Evolutionary conservation across 2,329 filamentous ascomycete genomes (phyloP).

Genomic region (Phymatotrichopsis omnivora): DNA sequence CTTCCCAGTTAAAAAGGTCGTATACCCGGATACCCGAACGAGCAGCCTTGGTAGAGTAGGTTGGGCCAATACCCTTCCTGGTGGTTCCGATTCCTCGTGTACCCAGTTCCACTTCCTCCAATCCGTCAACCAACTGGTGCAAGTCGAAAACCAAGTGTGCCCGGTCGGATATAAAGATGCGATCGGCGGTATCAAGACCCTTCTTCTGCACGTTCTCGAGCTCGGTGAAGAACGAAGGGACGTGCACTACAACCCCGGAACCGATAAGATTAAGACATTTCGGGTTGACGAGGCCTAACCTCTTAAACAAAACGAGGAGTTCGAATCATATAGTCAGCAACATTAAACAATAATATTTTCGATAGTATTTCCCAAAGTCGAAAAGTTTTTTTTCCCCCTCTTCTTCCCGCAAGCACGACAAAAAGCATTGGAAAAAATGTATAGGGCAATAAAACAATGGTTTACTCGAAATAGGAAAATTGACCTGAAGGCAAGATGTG

Average conservation of each 20-base stretch:
- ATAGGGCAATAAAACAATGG: background rate
- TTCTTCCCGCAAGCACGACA: too few species aligned
- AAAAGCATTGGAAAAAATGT: background rate
- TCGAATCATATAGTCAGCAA: too few species aligned
- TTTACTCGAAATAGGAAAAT: constrained; percentile 3
- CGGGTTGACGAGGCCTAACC: constrained; percentile 61
- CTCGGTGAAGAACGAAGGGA: constrained; percentile 58
- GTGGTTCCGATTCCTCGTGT: constrained; percentile 40
- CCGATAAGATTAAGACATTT: constrained; percentile 64
- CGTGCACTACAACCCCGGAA: constrained; percentile 57
- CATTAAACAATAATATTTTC: too few species aligned
- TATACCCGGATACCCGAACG: constrained; percentile 56
- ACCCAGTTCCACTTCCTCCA: constrained; percentile 50
- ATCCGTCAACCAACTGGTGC: constrained; percentile 57
- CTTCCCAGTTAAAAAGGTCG: constrained; percentile 56
- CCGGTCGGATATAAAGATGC: constrained; percentile 55
- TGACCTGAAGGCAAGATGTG: constrained; percentile 44
- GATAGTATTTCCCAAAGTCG: too few species aligned
- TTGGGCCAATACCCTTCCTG: constrained; percentile 45
- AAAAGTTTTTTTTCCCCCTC: too few species aligned
- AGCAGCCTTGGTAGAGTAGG: constrained; percentile 51
- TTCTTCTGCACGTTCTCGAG: constrained; percentile 50
- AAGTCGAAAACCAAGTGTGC: constrained; percentile 56
- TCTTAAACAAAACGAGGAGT: too few species aligned
- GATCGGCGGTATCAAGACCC: constrained; percentile 47